Conservation (phyloP, 192 early-diverging fungal genomes). For the Linnemannia hyalina region DNA sequence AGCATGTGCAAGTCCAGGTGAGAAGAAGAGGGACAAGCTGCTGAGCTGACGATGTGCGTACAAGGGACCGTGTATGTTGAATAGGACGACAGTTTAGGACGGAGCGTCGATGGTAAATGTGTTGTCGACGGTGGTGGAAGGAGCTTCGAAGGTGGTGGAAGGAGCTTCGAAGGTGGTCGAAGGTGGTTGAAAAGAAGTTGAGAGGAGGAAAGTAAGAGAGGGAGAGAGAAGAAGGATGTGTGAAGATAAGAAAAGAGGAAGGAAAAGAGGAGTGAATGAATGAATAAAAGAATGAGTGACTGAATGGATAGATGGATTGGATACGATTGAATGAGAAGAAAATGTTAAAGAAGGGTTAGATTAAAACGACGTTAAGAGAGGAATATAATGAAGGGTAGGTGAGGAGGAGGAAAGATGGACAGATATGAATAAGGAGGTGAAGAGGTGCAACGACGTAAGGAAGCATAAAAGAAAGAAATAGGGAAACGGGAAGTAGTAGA, state of each 20-base stretch:
- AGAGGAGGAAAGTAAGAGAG: not conserved
- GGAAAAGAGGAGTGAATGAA: too few species aligned
- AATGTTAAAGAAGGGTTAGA: not conserved
- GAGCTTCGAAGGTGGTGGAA: not conserved
- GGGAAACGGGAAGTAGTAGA: not conserved
- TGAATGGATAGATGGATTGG: not conserved
- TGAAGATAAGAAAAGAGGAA: not conserved
- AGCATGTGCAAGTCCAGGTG: not conserved
- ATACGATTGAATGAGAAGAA: not conserved
- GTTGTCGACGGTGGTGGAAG: not conserved
- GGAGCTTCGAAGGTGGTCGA: not conserved
- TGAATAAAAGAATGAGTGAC: not conserved
- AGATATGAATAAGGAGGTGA: not conserved
- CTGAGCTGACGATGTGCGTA: not conserved
- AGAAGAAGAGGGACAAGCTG: not conserved
- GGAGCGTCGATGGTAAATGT: not conserved
- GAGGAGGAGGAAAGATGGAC: not conserved
- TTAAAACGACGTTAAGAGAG: not conserved
- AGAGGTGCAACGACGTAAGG: not conserved
- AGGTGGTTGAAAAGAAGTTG: not conserved
- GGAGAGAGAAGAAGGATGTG: not conserved
- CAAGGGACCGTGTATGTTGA: not conserved
- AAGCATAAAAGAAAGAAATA: conserved; percentile 6
- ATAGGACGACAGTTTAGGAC: not conserved
- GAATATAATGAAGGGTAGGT: not conserved